Percentiles rank a stretch among this genome's conserved stretches.
phyloP scores from a whole-genome alignment of 2,329 filamentous ascomycete genomes.

The Gaeumannomyces sp. region DNA sequence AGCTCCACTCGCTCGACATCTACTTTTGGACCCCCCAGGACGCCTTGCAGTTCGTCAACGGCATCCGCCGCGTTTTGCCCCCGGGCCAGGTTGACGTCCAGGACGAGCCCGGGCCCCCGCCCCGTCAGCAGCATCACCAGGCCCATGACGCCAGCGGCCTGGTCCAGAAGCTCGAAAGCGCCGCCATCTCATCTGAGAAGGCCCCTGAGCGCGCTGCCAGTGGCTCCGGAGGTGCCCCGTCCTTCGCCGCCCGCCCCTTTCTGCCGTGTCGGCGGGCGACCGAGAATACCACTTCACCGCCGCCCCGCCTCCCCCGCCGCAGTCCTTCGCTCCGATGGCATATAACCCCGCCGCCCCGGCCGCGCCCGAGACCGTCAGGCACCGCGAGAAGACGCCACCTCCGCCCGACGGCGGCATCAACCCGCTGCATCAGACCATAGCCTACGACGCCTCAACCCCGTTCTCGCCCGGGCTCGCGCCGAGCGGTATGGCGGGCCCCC shows the following conservation, averaged over 20 bases:
- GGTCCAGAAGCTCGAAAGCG: slow-evolving; percentile 67
- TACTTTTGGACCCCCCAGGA: slow-evolving; percentile 76
- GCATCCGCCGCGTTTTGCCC: slow-evolving; percentile 59
- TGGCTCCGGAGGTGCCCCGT: slow-evolving; percentile 21
- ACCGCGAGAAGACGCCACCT: slow-evolving; percentile 76
- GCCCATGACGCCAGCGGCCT: slow-evolving; percentile 56
- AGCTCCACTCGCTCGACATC: slow-evolving; percentile 66
- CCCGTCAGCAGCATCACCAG: slow-evolving; percentile 31
- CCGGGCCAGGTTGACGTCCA: slow-evolving; percentile 53
- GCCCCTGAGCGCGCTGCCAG: slow-evolving; percentile 11
- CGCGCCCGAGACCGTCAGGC: slow-evolving; percentile 63
- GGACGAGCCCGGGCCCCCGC: slow-evolving; percentile 53
- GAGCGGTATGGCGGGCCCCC: slow-evolving; percentile 35
- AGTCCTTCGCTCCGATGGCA: slow-evolving; percentile 56
- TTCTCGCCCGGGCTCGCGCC: slow-evolving; percentile 48
- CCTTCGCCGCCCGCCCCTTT: slow-evolving; percentile 37
- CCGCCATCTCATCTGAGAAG: slow-evolving; percentile 50
- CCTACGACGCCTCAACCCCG: slow-evolving; percentile 46
- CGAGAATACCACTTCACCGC: slow-evolving; percentile 21
- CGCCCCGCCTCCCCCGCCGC: slow-evolving; percentile 26
- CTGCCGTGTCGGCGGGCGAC: slow-evolving; percentile 21
- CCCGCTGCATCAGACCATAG: slow-evolving; percentile 52
- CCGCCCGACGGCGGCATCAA: slow-evolving; percentile 59
- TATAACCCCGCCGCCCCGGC: slow-evolving; percentile 77
- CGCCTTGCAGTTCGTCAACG: slow-evolving; percentile 63